Evolutionary conservation across 2,329 filamentous ascomycete species (phyloP).

Genomic region (Colletotrichum salicis): DNA sequence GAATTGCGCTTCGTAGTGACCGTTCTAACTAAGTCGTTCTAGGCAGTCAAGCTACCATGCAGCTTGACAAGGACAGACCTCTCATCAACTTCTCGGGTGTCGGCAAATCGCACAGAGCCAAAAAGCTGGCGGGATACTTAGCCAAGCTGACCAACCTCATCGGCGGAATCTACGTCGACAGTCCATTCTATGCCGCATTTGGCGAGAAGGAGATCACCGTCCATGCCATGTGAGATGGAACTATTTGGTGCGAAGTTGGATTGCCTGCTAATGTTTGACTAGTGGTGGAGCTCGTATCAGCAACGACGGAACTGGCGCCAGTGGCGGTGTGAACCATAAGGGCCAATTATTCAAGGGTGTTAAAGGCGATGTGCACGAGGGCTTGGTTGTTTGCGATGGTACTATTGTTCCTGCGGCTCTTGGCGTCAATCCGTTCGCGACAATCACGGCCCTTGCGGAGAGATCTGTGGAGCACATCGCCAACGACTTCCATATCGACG

Average conservation of each 20-base stretch:
- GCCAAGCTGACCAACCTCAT: slow-evolving; percentile 65
- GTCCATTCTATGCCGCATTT: slow-evolving; percentile 65
- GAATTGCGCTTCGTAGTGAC: background rate
- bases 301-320: slow-evolving; percentile 63
- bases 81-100: slow-evolving; percentile 69
- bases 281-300: slow-evolving; percentile 70
- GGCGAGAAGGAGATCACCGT: slow-evolving; percentile 70
- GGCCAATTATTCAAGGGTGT: slow-evolving; percentile 69
- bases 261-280: background rate
- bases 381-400: slow-evolving; percentile 71
- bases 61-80: slow-evolving; percentile 68
- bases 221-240: slow-evolving; percentile 64
- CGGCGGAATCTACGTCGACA: slow-evolving; percentile 69
- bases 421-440: slow-evolving; percentile 75
- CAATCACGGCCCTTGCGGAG: slow-evolving; percentile 75
- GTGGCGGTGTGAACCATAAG: slow-evolving; percentile 69
- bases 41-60: slow-evolving; percentile 67
- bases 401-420: slow-evolving; percentile 70
- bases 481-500: slow-evolving; percentile 49
- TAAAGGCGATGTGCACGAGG: slow-evolving; percentile 61
- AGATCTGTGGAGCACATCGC: slow-evolving; percentile 66
- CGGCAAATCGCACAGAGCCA: slow-evolving; percentile 64
- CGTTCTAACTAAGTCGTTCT: background rate
- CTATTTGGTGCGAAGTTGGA: background rate
- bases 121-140: slow-evolving; percentile 63